Evolutionary conservation across 2,329 filamentous ascomycete genomes (phyloP), one percentile per base, ranked within the genome.

Genomic region (Cladosporium halotolerans): DNA sequence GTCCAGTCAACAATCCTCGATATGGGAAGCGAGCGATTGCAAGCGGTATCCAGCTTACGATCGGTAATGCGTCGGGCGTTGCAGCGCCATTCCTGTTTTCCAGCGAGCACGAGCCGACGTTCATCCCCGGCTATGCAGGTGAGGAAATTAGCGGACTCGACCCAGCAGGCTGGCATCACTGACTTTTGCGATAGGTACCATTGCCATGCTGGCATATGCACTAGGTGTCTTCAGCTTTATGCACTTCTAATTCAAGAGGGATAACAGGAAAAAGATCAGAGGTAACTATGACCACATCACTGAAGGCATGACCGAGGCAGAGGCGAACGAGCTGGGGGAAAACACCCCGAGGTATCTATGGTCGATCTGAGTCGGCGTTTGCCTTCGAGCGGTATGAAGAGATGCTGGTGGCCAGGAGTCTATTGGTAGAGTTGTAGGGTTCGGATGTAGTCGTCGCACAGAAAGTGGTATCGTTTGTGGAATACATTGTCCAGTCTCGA

Each of bases 1-100:
- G 61, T 18, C 79, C 85, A 0, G 83, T 79, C 18, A 90, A 89
- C 56, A 78, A 80, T 13, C 87, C 88, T 1, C 76, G 87, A 8
- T 91, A 89, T 59, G 86, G 86, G 9, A 91, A 90, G 68, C 76
- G 87, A 31, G 86, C 86, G 0, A 86, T 84, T 0, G 85, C 84
- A 0, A 86, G 81, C 1, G 86, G 84, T 0, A 65, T 89, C 65
- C 85, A 89, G 65, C 73, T 89, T 32, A 87, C 81, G 0, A 78
- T 85, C 49, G 86, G 85, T 2, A 90, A 90, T 59, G 74, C 77
- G 11, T 79, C 82, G 10, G 87, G 86, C 1, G 85, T 90, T 58
- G 85, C 89, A 82, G 50, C 42, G n/a, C 34, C 80, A 58, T 95
- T 95, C 67, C 88, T 96, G 61, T 96, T 89, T 60, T 74, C 34